These are phyloP conservation scores for Gracilariopsis chorda DNA, from an alignment of 23 red algal genomes.

Conservation along the genomic window DNA sequence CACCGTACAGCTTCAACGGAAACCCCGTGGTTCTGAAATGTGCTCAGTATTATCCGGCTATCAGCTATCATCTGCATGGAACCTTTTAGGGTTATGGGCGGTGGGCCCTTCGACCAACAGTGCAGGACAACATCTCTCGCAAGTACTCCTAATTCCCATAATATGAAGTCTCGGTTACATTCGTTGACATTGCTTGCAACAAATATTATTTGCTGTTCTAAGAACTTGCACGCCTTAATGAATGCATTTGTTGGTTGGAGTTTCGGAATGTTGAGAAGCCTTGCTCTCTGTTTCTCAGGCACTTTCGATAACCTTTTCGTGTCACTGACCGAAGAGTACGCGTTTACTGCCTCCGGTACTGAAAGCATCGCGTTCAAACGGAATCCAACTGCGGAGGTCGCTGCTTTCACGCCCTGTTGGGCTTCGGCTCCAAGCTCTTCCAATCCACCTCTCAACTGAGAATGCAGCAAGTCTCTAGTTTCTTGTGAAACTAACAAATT, in stretches of 20 bases:
- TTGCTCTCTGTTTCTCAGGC: background rate
- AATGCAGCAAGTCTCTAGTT: constrained; percentile 35
- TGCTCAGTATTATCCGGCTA: background rate
- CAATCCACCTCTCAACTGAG: constrained; percentile 15
- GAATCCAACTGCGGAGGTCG: background rate
- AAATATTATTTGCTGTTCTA: constrained; percentile 43
- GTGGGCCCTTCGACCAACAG: constrained; percentile 12
- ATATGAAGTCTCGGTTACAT: constrained; percentile 34
- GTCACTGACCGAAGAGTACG: background rate
- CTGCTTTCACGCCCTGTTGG: constrained; percentile 39
- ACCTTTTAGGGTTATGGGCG: constrained; percentile 24
- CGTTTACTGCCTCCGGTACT: background rate
- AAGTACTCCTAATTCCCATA: constrained; percentile 5
- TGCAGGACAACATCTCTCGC: constrained; percentile 40
- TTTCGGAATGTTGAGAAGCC: background rate
- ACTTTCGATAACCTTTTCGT: background rate
- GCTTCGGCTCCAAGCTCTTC: constrained; percentile 39
- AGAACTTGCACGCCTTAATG: constrained; percentile 24
- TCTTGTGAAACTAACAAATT: constrained; percentile 15
- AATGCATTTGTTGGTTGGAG: constrained; percentile 25
- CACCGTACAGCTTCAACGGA: background rate
- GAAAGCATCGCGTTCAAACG: constrained; percentile 39
- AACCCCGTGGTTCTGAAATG: constrained; percentile 31
- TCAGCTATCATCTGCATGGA: constrained; percentile 53
- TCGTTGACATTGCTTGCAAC: constrained; percentile 2